A percentile compares a stretch with the other conserved stretches of the same genome.
Conservation (phyloP, 805 yeast species). For the Wickerhamomyces subpelliculosus region DNA sequence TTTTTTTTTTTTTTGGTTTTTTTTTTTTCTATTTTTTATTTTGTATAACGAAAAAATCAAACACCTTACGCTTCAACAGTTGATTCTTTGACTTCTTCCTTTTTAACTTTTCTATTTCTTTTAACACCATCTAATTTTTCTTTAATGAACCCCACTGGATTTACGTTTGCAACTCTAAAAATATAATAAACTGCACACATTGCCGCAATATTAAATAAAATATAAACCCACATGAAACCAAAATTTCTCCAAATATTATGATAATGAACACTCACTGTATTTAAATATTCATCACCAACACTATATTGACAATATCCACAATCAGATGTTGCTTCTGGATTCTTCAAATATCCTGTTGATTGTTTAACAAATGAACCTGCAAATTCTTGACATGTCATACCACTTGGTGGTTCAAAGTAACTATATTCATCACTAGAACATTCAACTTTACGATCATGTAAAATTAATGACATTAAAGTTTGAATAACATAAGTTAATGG, state of each 20-base stretch:
- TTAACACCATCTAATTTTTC: background rate
- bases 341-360: constrained; percentile 47
- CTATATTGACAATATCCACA: constrained; percentile 36
- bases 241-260: constrained; percentile 51
- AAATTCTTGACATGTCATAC: constrained; percentile 56
- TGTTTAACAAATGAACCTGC: constrained; percentile 33
- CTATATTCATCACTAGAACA: constrained; percentile 45
- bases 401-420: constrained; percentile 44
- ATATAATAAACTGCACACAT: constrained; percentile 31
- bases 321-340: constrained; percentile 36
- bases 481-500: constrained; percentile 57
- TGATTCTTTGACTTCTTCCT: no score
- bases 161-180: constrained; percentile 23
- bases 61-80: no score
- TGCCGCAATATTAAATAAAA: constrained; percentile 32
- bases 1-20: no score
- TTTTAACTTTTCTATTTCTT: no score
- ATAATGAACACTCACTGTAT: constrained; percentile 34
- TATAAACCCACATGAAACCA: constrained; percentile 49
- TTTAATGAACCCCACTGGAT: background rate
- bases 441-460: constrained; percentile 43
- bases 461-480: constrained; percentile 39
- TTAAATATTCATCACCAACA: constrained; percentile 32
- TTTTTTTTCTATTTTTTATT: no score
- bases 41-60: no score